A percentile compares a stretch with the other conserved stretches of the same genome.
phyloP scores from a whole-genome alignment of 805 yeast genomes.

The Saccharomycopsis amapae region DNA sequence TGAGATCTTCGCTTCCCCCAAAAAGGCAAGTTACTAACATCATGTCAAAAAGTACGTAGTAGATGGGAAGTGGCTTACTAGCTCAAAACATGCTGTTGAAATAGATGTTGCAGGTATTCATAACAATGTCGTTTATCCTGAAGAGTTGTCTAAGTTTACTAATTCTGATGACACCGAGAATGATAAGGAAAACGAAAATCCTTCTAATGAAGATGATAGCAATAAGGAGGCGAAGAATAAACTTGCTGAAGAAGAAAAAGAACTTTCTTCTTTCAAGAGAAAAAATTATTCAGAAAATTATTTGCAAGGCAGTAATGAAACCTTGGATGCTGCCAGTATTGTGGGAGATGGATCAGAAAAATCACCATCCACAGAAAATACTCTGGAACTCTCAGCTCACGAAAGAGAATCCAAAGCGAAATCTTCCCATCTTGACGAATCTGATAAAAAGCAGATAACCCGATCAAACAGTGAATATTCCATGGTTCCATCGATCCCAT shows the following conservation, averaged over 20 bases:
- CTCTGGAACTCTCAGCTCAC: too few relatives aligned
- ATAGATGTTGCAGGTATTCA: conserved; percentile 43
- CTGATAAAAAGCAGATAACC: too few relatives aligned
- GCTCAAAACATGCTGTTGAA: conserved; percentile 28
- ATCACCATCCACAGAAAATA: too few relatives aligned
- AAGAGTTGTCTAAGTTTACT: conserved; percentile 28
- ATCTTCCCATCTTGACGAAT: too few relatives aligned
- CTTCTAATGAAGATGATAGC: not conserved
- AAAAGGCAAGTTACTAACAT: too few relatives aligned
- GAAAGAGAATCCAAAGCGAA: too few relatives aligned
- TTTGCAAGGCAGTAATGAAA: conserved; percentile 6
- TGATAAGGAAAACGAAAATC: too few relatives aligned
- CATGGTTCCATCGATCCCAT: too few relatives aligned
- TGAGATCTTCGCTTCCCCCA: too few relatives aligned
- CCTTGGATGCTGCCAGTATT: conserved; percentile 1
- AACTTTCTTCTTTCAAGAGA: not conserved
- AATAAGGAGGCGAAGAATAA: not conserved
- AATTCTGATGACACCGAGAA: not conserved
- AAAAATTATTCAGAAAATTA: not conserved
- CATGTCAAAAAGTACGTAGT: conserved; percentile 42
- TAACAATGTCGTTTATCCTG: conserved; percentile 40
- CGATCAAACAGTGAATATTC: too few relatives aligned
- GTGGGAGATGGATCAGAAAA: not conserved
- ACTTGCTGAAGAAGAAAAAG: not conserved
- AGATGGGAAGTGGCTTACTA: conserved; percentile 51